Base-by-base conservation (phyloP, 768 basidiomycete genomes). In the Lyophyllum atratum region DNA sequence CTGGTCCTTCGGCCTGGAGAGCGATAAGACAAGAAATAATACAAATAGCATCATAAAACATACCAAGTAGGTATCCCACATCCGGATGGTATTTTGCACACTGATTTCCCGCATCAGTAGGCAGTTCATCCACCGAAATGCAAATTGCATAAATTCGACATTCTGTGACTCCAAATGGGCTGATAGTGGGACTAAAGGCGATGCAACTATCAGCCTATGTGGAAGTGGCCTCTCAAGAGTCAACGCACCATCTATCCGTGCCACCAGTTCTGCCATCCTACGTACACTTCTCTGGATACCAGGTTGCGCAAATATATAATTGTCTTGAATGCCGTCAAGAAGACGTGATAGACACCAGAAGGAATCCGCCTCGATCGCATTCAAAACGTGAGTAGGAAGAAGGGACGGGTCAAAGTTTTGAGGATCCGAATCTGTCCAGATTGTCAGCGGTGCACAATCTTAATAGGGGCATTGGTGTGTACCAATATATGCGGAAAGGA, bases 61-160 rank as follows among this genome's bases (percentile, higher is more conserved):
- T 58, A 98, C 97, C 67, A 99, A 75, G 72, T 99, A 99, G 12
- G 97, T 98, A 70, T 99, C 97, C 97, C 97, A 99, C 96, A 98
- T 98, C 54, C 97, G 84, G 49, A 98, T 92, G 17, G 96, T 98
- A 70, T 98, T 96, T 65, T 89, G 85, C 48, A 99, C 94, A 64
- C 90, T 96, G 62, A 99, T 92, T 76, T 98, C 97, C 55, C 97
- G 83, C 96, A 99, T 98, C 57, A 98, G 80, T 49, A 99, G 74
- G 69, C 97, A 98, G 67, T 99, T 98, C 95, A 99, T 98, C 97
- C 97, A 99, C 50, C 97, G 84, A 75, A 99, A 99, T 37, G 97
- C 96, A 66, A 99, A 99, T 70, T 99, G 97, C 89, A 99, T 97
- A 68, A 97, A 99, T 76, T 98, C 95, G 63, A 99, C 95, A 65